These are phyloP conservation scores for Phaeoacremonium minimum DNA, from an alignment of 2,329 filamentous ascomycete genomes.

Conservation along the genomic window DNA sequence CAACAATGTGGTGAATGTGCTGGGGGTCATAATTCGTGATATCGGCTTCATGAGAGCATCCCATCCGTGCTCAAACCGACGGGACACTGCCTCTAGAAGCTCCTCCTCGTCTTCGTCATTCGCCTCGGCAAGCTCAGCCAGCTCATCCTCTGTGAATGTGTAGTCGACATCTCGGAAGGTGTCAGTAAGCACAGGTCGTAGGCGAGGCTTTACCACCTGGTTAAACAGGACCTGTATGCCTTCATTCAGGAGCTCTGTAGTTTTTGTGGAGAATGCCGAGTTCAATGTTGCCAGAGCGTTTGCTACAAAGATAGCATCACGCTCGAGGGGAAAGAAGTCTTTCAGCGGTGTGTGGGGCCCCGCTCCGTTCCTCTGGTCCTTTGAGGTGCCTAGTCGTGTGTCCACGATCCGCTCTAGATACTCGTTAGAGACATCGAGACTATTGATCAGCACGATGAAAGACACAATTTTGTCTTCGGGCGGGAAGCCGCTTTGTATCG, in stretches of 20 bases:
- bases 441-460: slow-evolving; percentile 93
- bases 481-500: slow-evolving; percentile 74
- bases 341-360: slow-evolving; percentile 41
- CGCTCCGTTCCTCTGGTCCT: slow-evolving; percentile 25
- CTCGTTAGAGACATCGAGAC: slow-evolving; percentile 85
- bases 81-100: slow-evolving; percentile 64
- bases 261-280: slow-evolving; percentile 69
- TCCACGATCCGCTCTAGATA: slow-evolving; percentile 85
- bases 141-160: slow-evolving; percentile 58
- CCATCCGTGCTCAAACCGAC: slow-evolving; percentile 83
- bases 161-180: slow-evolving; percentile 93
- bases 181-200: slow-evolving; percentile 80
- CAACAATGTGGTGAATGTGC: slow-evolving; percentile 72
- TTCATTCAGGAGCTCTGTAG: slow-evolving; percentile 76
- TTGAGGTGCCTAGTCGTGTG: slow-evolving; percentile 50
- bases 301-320: slow-evolving; percentile 67
- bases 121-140: slow-evolving; percentile 49
- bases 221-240: slow-evolving; percentile 82
- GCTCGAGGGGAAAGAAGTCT: slow-evolving; percentile 74
- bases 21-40: slow-evolving; percentile 74
- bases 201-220: slow-evolving; percentile 78
- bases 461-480: slow-evolving; percentile 84
- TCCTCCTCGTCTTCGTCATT: slow-evolving; percentile 49
- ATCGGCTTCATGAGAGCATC: slow-evolving; percentile 80
- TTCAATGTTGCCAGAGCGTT: slow-evolving; percentile 66